These are phyloP conservation scores for Phaseolus coccineus DNA, from an alignment of 331 rosid species.

Conservation along the genomic window DNA sequence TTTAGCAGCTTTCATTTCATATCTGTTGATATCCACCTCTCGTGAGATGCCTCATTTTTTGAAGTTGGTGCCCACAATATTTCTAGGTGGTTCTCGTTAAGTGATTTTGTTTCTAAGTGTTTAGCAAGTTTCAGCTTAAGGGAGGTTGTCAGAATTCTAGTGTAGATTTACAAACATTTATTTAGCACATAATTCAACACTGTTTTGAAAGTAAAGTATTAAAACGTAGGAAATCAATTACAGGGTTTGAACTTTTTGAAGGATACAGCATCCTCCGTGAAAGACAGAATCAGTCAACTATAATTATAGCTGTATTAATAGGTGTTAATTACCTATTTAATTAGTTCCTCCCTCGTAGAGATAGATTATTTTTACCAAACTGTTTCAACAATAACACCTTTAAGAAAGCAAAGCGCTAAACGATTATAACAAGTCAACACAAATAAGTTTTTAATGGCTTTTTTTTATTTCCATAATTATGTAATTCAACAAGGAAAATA, in stretches of 20 bases:
- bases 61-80: not conserved
- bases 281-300: not conserved
- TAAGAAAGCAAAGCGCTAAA: not conserved
- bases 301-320: not conserved
- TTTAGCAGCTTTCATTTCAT: not conserved
- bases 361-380: not conserved
- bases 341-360: not conserved
- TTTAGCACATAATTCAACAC: not conserved
- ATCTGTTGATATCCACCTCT: not conserved
- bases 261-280: not conserved
- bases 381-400: not conserved
- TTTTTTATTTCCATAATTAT: not conserved
- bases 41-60: not conserved
- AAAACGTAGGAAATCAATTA: not conserved
- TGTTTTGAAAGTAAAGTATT: not conserved
- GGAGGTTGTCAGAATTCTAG: no score
- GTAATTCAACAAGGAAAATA: not conserved
- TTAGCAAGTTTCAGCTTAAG: not conserved
- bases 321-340: not conserved
- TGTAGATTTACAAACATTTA: not conserved
- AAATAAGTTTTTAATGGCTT: not conserved
- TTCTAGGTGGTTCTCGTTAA: not conserved
- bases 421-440: not conserved
- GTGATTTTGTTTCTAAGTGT: constrained; percentile 1
- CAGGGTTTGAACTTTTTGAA: not conserved